A percentile compares a stretch with the other conserved stretches of the same genome.
Conservation (phyloP, 148 eudicot genomes). For the Tetragonia tetragonoides region DNA sequence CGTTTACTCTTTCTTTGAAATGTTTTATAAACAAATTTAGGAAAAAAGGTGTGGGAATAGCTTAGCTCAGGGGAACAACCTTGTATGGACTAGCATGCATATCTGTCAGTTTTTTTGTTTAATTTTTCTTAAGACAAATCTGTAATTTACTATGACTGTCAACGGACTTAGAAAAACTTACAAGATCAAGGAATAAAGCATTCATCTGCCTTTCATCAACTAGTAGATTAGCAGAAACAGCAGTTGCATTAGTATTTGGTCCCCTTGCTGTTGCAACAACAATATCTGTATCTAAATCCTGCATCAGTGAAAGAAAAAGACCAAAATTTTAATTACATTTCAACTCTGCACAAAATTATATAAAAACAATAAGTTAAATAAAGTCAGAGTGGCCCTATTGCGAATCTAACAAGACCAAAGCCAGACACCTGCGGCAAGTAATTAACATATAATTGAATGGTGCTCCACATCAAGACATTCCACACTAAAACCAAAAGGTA, state of each 20-base stretch:
- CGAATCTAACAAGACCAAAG: background rate
- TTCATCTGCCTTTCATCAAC: constrained; percentile 98
- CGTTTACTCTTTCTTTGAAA: no score
- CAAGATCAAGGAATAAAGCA: constrained; percentile 88
- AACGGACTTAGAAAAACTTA: constrained; percentile 30
- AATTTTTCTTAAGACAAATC: background rate
- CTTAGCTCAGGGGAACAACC: no score
- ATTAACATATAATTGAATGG: no score
- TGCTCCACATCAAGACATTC: no score
- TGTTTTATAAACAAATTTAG: no score
- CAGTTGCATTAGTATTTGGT: constrained; percentile 58
- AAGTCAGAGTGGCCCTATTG: background rate
- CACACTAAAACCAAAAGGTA: no score
- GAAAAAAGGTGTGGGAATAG: no score
- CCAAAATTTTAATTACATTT: background rate
- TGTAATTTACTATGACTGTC: no score
- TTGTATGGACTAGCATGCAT: background rate
- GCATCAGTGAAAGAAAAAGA: constrained; percentile 22
- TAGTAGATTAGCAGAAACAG: constrained; percentile 73
- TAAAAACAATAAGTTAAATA: background rate
- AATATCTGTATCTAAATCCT: constrained; percentile 91
- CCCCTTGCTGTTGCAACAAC: constrained; percentile 87
- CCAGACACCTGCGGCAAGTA: no score
- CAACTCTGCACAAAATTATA: background rate
- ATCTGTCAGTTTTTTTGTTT: background rate